Base-by-base conservation (phyloP, 176 grass and related monocot genomes). In the Oryza nivara region DNA sequence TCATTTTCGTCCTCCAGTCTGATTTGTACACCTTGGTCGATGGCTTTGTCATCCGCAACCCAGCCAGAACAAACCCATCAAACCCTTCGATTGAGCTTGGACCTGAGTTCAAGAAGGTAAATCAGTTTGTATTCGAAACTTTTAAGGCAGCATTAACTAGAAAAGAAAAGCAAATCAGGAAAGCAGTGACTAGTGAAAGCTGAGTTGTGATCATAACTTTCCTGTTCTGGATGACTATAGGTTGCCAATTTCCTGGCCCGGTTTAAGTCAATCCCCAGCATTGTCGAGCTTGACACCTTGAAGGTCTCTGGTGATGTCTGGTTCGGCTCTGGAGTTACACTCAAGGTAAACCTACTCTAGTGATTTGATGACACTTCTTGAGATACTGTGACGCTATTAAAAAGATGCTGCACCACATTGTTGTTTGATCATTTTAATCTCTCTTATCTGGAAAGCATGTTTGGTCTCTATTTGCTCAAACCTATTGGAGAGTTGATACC, bases 41-140 rank as follows among this genome's bases (percentile, higher is more conserved):
- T 89, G 96, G 96, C 52, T 96, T 96, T 74, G 91, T 99, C 75
- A 93, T 79, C 87, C 93, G 96, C 81, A 99, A 96, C 81, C 85
- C 93, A 71, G 81, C 88, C 32, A 99, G 96, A 84, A 13, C 66
- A 28, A 99, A 86, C 54, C 93, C 96, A 70, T 70, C 93, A 46
- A 99, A 99, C 64, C 96, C 93, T 63, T 86, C 92, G 16, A 88
- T 99, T 79, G 93, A 94, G 79, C 90, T 99, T 80, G 97, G 97
- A 32, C 97, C 97, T 68, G 93, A 99, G 68, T 99, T 96, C 79
- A 99, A 99, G 70, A 99, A 94, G 97, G 97, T 99, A 78, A 72
- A 30, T 5, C 54, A 40, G 30, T 67, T 73, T n/a, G 4, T 79
- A 58, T 85, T 69, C 20, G 2, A 82, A 54, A 80, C 41, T 30